Evolutionary conservation across 2,329 filamentous ascomycete species (phyloP).

Genomic region (Diplodia intermedia): DNA sequence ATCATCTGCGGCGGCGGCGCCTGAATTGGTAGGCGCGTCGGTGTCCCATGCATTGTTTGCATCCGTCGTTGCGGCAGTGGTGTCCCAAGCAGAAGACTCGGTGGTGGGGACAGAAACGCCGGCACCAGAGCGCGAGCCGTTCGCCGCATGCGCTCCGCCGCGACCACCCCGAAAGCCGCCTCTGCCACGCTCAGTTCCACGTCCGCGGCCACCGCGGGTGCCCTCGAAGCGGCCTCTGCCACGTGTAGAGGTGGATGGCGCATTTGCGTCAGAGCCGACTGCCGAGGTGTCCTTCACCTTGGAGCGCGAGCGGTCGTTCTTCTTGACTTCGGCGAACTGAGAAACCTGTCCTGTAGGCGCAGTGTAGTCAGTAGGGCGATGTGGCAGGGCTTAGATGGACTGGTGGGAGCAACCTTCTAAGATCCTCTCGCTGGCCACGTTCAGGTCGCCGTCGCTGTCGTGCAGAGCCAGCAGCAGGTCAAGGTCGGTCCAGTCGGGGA

Average conservation of each 20-base stretch:
- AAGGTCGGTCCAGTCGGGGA: constrained; percentile 93
- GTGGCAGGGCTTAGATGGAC: background rate
- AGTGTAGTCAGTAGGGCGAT: constrained; percentile 38
- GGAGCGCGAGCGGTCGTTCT: constrained; percentile 73
- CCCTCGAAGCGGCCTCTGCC: constrained; percentile 32
- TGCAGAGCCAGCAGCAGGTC: constrained; percentile 92
- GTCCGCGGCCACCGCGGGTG: constrained; percentile 64
- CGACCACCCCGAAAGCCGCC: constrained; percentile 64
- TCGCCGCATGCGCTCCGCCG: constrained; percentile 67
- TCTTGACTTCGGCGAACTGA: constrained; percentile 85
- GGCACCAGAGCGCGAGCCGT: constrained; percentile 60
- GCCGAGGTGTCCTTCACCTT: constrained; percentile 72
- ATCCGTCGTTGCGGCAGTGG: constrained; percentile 43
- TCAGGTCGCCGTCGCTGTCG: constrained; percentile 80
- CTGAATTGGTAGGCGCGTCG: constrained; percentile 35
- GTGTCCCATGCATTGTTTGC: constrained; percentile 38
- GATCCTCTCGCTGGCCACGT: constrained; percentile 77
- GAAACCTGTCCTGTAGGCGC: constrained; percentile 70
- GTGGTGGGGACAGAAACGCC: constrained; percentile 71
- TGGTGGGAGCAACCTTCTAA: constrained; percentile 66
- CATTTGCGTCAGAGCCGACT: constrained; percentile 56
- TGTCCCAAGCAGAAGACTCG: constrained; percentile 70
- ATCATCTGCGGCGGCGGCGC: constrained; percentile 49
- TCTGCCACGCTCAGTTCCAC: constrained; percentile 65
- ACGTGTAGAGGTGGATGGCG: constrained; percentile 24